Percentiles rank a stretch among this genome's conserved stretches.
Conservation (phyloP, 805 yeast genomes). For the Monosporozyma aerobia region DNA sequence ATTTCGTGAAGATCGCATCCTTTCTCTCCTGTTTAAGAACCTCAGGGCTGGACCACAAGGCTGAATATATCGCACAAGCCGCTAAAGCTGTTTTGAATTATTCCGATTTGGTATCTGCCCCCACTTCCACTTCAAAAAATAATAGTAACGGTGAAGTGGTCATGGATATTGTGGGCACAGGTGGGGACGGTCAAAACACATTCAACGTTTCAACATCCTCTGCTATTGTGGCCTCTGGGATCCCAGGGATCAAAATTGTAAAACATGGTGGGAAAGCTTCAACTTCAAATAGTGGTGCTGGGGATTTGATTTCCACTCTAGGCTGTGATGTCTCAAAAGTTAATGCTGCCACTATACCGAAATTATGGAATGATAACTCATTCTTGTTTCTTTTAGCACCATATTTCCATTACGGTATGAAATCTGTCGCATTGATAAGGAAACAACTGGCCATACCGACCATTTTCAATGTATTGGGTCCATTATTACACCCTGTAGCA, state of each 20-base stretch:
- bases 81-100: constrained; percentile 63
- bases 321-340: constrained; percentile 78
- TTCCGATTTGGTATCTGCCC: constrained; percentile 45
- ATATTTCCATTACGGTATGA: constrained; percentile 89
- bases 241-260: constrained; percentile 59
- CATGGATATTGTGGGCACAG: constrained; percentile 91
- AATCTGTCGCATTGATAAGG: constrained; percentile 68
- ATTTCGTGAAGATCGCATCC: constrained; percentile 52
- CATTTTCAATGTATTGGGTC: constrained; percentile 89
- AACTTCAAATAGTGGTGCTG: constrained; percentile 88
- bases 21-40: constrained; percentile 72
- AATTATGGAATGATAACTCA: constrained; percentile 38
- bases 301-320: constrained; percentile 71
- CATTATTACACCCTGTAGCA: constrained; percentile 85
- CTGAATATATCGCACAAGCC: constrained; percentile 80
- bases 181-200: constrained; percentile 97
- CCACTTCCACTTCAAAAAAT: constrained; percentile 4
- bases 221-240: constrained; percentile 91
- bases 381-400: constrained; percentile 85
- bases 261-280: constrained; percentile 98
- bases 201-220: constrained; percentile 93
- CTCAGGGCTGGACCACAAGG: constrained; percentile 67
- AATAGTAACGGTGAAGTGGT: constrained; percentile 1
- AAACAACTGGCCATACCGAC: constrained; percentile 80
- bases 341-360: constrained; percentile 47